phyloP scores from a whole-genome alignment of 805 yeast genomes.

The Hagleromyces aurorensis region DNA sequence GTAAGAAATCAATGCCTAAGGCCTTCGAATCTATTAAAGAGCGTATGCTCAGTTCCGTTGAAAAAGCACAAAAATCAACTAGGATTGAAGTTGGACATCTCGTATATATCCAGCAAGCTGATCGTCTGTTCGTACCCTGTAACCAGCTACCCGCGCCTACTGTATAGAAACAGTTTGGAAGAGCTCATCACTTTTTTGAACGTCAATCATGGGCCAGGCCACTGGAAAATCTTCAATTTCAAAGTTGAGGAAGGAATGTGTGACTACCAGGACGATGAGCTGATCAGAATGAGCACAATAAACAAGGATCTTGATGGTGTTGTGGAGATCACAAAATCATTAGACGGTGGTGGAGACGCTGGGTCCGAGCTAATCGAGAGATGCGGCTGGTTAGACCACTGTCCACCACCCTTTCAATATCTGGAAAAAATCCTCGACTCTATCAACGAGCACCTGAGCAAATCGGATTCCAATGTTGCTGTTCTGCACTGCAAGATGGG shows the following conservation, averaged over 20 bases:
- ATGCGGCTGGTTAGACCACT: slow-evolving; percentile 68
- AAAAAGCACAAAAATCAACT: slow-evolving; percentile 22
- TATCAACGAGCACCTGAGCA: slow-evolving; percentile 37
- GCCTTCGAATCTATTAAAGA: slow-evolving; percentile 12
- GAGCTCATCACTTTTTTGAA: slow-evolving; percentile 45
- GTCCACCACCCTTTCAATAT: slow-evolving; percentile 57
- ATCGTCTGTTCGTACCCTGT: slow-evolving; percentile 77
- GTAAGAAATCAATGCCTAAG: slow-evolving; percentile 2
- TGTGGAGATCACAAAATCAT: slow-evolving; percentile 1
- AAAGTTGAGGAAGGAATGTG: slow-evolving; percentile 46
- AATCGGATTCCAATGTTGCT: slow-evolving; percentile 40
- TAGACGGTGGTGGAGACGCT: slow-evolving; percentile 1
- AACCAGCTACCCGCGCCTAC: slow-evolving; percentile 32
- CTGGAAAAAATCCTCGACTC: slow-evolving; percentile 38
- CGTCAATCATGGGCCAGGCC: slow-evolving; percentile 35
- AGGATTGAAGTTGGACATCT: slow-evolving; percentile 45
- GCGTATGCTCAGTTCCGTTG: slow-evolving; percentile 20
- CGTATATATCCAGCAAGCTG: slow-evolving; percentile 55
- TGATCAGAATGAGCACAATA: slow-evolving; percentile 1
- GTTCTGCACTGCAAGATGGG: slow-evolving; percentile 86
- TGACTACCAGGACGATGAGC: slow-evolving; percentile 28
- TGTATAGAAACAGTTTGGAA: slow-evolving; percentile 45
- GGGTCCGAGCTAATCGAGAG: slow-evolving; percentile 4
- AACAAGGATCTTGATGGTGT: slow-evolving; percentile 4
- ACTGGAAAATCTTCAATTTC: slow-evolving; percentile 73